Percentiles rank a stretch among this genome's conserved stretches.
These are phyloP conservation scores for Zarea fungicola DNA, from an alignment of 2,329 filamentous ascomycete species.

Conservation along the genomic window DNA sequence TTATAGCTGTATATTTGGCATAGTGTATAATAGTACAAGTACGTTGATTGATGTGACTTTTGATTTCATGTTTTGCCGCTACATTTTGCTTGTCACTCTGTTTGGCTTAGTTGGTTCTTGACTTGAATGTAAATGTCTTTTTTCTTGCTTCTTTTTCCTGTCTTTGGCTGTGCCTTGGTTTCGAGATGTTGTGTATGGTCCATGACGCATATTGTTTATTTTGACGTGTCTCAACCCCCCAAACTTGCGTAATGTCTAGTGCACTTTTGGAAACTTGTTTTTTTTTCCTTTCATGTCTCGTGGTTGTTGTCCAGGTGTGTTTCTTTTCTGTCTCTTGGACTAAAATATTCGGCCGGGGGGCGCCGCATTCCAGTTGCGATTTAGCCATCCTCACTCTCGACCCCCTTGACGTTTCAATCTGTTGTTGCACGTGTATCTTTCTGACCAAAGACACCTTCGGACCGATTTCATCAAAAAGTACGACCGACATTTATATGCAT, in stretches of 20 bases:
- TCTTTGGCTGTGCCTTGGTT: not conserved
- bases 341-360: too few relatives aligned
- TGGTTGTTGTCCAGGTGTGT: too few relatives aligned
- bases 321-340: too few relatives aligned
- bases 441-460: too few relatives aligned
- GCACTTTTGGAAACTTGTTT: not conserved
- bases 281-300: not conserved
- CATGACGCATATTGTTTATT: not conserved
- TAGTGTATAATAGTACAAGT: conserved; percentile 30
- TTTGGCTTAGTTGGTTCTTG: too few relatives aligned
- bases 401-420: too few relatives aligned
- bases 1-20: conserved; percentile 29
- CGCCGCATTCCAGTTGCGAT: too few relatives aligned
- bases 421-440: too few relatives aligned
- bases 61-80: not conserved
- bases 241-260: not conserved
- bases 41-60: conserved; percentile 6
- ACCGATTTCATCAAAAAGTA: too few relatives aligned
- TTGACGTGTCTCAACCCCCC: not conserved
- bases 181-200: not conserved
- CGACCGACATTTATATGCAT: too few relatives aligned
- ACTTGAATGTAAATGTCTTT: not conserved
- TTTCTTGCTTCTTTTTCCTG: not conserved
- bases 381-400: too few relatives aligned
- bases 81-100: not conserved